Percentiles rank a stretch among this genome's conserved stretches.
Evolutionary conservation across 495 filamentous ascomycete species (phyloP).

Genomic region (Annulohypoxylon stygium): DNA sequence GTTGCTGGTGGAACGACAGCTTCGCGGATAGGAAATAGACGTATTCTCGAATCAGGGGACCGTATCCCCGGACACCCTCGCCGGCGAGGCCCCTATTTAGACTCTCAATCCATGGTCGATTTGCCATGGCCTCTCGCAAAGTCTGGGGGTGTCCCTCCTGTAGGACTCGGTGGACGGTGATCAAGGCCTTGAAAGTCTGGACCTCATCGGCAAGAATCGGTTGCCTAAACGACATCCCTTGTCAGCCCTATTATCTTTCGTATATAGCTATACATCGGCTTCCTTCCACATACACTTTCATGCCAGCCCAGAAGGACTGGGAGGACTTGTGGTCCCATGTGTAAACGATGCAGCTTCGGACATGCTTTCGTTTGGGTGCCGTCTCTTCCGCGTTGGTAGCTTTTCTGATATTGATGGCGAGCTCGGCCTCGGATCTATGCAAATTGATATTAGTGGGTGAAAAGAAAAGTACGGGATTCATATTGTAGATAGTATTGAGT

Average conservation of each 20-base stretch:
- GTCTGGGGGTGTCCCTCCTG: conserved; percentile 95
- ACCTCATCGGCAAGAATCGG: conserved; percentile 96
- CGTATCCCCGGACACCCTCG: conserved; percentile 92
- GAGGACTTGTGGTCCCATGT: conserved; percentile 99
- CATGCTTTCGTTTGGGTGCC: conserved; percentile 98
- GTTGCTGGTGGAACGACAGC: conserved; percentile 91
- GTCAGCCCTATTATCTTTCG: conserved; percentile 32
- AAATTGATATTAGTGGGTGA: conserved; percentile 22
- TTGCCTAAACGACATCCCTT: conserved; percentile 68
- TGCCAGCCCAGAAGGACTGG: conserved; percentile 94
- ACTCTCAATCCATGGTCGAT: conserved; percentile 92
- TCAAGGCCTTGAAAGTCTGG: conserved; percentile 92
- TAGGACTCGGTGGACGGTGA: conserved; percentile 94
- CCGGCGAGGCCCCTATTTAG: conserved; percentile 85
- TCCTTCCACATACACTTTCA: conserved; percentile 85
- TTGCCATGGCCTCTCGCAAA: conserved; percentile 87
- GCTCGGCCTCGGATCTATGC: conserved; percentile 87
- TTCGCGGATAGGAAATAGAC: conserved; percentile 94
- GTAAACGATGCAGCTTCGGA: conserved; percentile 96
- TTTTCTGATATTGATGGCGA: conserved; percentile 95
- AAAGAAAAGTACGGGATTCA: background rate
- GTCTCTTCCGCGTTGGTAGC: conserved; percentile 96
- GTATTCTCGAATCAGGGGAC: conserved; percentile 92
- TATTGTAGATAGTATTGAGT: background rate
- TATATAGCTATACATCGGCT: background rate